A percentile compares a stretch with the other conserved stretches of the same genome.
Conservation (phyloP, 225 moss, liverwort and hornwort genomes). For the Polytrichum commune region DNA sequence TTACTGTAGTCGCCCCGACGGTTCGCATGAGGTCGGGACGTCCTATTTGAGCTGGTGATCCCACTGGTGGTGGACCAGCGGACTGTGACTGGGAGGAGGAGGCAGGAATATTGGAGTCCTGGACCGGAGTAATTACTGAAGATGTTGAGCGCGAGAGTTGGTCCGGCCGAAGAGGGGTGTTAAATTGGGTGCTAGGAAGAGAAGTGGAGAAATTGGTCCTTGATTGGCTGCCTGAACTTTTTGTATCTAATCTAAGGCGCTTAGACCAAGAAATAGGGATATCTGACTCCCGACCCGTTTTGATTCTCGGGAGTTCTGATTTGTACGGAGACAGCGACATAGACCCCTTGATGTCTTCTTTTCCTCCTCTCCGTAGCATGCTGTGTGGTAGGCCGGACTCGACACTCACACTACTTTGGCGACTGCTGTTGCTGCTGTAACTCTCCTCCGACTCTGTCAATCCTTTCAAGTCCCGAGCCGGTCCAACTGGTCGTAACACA, state of each 20-base stretch:
- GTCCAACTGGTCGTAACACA: conserved; percentile 55
- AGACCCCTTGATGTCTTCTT: conserved; percentile 38
- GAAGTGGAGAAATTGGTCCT: conserved; percentile 23
- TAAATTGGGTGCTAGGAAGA: conserved; percentile 45
- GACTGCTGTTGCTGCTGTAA: conserved; percentile 64
- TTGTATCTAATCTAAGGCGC: conserved; percentile 30
- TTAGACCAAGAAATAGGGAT: conserved; percentile 44
- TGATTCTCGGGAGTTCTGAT: conserved; percentile 50
- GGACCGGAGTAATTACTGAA: conserved; percentile 17
- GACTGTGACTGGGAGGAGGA: conserved; percentile 16
- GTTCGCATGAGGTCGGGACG: conserved; percentile 38
- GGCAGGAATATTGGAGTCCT: conserved; percentile 12
- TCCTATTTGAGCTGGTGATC: conserved; percentile 21
- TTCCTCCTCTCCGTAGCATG: conserved; percentile 28
- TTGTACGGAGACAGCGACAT: conserved; percentile 57
- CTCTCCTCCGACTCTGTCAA: conserved; percentile 45
- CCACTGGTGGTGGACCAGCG: conserved; percentile 9
- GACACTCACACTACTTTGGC: conserved; percentile 54
- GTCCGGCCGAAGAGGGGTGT: conserved; percentile 25
- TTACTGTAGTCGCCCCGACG: conserved; percentile 43
- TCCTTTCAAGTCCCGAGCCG: conserved; percentile 39
- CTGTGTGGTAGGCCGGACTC: conserved; percentile 40
- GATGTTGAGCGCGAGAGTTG: conserved; percentile 24
- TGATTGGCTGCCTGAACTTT: conserved; percentile 50
- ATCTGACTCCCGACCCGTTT: conserved; percentile 53